These are phyloP conservation scores for Vachellia collinsii DNA, from an alignment of 306 rosid genomes.

Conservation along the genomic window DNA sequence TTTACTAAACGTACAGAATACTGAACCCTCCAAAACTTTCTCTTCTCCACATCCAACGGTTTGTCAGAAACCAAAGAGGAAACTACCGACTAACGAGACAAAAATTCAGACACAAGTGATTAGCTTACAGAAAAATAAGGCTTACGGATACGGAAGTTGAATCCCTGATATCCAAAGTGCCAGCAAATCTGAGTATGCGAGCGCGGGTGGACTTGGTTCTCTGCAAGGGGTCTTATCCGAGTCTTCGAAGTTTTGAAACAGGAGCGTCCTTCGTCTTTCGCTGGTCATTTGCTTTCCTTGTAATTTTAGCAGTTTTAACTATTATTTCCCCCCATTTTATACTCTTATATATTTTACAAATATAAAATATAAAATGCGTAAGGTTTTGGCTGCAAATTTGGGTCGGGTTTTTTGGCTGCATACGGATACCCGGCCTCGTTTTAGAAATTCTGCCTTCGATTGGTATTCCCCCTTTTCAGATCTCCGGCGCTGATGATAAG, in stretches of 20 bases:
- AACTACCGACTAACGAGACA: neutral
- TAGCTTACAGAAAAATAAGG: slow-evolving; percentile 1
- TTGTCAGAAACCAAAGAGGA: slow-evolving; percentile 38
- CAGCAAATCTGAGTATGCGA: slow-evolving; percentile 41
- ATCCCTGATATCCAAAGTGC: slow-evolving; percentile 36
- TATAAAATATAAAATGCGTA: no score
- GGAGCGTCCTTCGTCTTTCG: neutral
- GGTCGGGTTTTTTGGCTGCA: neutral
- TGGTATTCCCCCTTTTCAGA: neutral
- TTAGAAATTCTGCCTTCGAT: neutral
- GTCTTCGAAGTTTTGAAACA: slow-evolving; percentile 23
- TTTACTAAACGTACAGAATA: neutral
- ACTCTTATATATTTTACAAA: no score
- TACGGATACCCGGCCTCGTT: neutral
- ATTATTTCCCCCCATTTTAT: neutral
- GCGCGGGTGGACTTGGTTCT: slow-evolving; percentile 5
- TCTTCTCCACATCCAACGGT: slow-evolving; percentile 9
- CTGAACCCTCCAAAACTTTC: neutral
- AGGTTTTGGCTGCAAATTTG: neutral
- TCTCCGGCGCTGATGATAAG: neutral
- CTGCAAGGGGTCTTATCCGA: slow-evolving; percentile 30
- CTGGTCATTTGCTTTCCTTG: neutral
- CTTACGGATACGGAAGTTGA: slow-evolving; percentile 39
- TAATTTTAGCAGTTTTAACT: neutral
- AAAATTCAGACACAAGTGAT: slow-evolving; percentile 3